Base-by-base conservation (phyloP, 2,329 filamentous ascomycete genomes). In the Gnomoniopsis smithogilvyi region DNA sequence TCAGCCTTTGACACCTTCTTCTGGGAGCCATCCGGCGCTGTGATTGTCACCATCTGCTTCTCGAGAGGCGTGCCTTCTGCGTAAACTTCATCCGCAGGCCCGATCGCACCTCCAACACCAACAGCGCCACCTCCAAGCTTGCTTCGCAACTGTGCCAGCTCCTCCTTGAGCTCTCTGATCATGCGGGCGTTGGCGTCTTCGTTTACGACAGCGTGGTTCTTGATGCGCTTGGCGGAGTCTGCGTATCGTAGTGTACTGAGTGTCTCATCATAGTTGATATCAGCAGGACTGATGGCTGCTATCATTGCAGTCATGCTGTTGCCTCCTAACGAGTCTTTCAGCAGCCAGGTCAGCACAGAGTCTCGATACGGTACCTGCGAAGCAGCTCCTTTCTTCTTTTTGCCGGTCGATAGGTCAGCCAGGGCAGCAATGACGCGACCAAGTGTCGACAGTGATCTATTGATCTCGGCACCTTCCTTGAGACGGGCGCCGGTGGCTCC, bases 261-360 rank as follows among this genome's bases (percentile, higher is more conserved):
- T 0, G 96, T 99, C 75, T 99, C 95, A 65, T 99, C 95, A 70
- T 96, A 98, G 75, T 99, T 99, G 78, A 98, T 98, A 74, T 99
- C 95, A 56, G 95, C 95, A 3, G 95, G 95, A 69, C 93, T 97
- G 70, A 99, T 97, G 54, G 94, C 94, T 53, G 95, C 96, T 80
- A 99, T 99, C 96, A 99, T 99, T 61, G 95, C 95, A 24, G 95
- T 99, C 91, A 98, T 94, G 73, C 94, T 98, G 80, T 99, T 99
- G 69, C 95, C 95, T 71, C 95, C 95, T 6, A 99, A 77, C 3
- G 94, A 98, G 73, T 99, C 96, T 71, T 99, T 99, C 65, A 99
- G 76, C 48, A 99, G 78, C 95, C 95, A 99, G 1, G 95, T 99
- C 65, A 99, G 77, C 52, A 99, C 87, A 70, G 92, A 96, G 78